Base-by-base conservation (phyloP, 176 grass and related monocot species). In the Paspalum vaginatum region DNA sequence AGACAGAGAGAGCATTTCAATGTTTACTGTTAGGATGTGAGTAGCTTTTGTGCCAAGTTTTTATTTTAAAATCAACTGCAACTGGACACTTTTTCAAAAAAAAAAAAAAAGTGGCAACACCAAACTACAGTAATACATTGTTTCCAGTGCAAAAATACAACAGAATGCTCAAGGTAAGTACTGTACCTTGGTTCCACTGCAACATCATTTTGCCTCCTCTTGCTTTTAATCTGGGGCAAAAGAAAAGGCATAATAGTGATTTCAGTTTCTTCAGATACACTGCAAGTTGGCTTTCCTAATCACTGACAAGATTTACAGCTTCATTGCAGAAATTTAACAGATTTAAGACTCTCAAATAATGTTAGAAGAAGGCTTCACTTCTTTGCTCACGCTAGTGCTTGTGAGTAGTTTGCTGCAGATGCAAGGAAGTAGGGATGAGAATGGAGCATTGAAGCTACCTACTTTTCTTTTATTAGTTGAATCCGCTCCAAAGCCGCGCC, bases 201-300 rank as follows among this genome's bases (percentile, higher is more conserved):
- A 70, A 57, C 80, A 78, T 88, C 86, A 27, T 88, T 88, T 72
- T 39, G 66, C 74, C n/a, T 88, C 67, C 45, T 88, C 67, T 22
- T 83, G 40, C 86, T 72, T 72, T 88, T 88, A 59, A 88, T 58
- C 86, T 88, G 43, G 53, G 59, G 62, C 44, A 65, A 42, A 51
- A 20, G 41, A 64, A 37, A 72, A 49, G 10, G 41, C 48, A 65
- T 26, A 72, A 24, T 15, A 7, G 20, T 61, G 18, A 83, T 20
- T 26, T 41, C 55, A 72, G 57, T n/a, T 47, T 57, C 60, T 66
- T 66, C 44, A 56, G 18, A 66, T 20, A 48, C 41, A 38, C 12
- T 60, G 14, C 11, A 24, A 60, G 6, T 72, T 63, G 21, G 53
- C 52, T 81, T 81, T 46, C 27, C 6, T 64, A 64, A 48, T 60